These are phyloP conservation scores for Trifolium repens DNA, from an alignment of 306 rosid species.

Conservation along the genomic window DNA sequence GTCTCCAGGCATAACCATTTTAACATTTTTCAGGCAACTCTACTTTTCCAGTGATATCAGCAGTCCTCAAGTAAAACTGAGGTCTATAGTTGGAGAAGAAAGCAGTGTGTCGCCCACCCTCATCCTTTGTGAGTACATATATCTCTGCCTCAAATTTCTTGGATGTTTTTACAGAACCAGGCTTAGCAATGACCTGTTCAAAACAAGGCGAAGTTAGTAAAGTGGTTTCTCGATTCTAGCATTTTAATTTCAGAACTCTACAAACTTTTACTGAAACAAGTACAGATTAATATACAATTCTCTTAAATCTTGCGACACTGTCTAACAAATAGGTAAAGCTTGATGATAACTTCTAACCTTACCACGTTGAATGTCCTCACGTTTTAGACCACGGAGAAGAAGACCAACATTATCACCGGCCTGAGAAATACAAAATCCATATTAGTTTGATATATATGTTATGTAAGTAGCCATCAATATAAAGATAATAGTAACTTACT, in stretches of 20 bases:
- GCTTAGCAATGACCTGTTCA: constrained; percentile 90
- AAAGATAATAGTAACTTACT: constrained; percentile 57
- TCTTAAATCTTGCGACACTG: constrained; percentile 23
- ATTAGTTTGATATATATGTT: constrained; percentile 27
- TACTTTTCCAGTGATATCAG: constrained; percentile 93
- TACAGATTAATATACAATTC: constrained; percentile 13
- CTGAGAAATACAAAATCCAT: constrained; percentile 50
- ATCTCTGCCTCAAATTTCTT: constrained; percentile 96
- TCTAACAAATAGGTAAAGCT: constrained; percentile 18
- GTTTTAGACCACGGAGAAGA: constrained; percentile 96
- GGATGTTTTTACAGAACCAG: constrained; percentile 78
- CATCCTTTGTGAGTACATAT: constrained; percentile 95
- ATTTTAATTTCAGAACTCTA: constrained; percentile 3
- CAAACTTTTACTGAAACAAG: background rate
- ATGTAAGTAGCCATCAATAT: constrained; percentile 22
- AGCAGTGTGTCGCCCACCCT: constrained; percentile 99
- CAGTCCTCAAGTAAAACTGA: constrained; percentile 97
- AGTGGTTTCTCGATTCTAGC: constrained; percentile 9
- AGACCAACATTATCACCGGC: constrained; percentile 99
- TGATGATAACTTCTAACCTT: constrained; percentile 62
- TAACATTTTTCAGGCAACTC: constrained; percentile 86
- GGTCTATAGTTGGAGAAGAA: constrained; percentile 96
- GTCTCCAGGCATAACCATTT: constrained; percentile 99
- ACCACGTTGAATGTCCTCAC: constrained; percentile 97
- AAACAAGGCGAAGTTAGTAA: constrained; percentile 20